Conservation (phyloP, 179 eudicot genomes). For the Pouteria campechiana region DNA sequence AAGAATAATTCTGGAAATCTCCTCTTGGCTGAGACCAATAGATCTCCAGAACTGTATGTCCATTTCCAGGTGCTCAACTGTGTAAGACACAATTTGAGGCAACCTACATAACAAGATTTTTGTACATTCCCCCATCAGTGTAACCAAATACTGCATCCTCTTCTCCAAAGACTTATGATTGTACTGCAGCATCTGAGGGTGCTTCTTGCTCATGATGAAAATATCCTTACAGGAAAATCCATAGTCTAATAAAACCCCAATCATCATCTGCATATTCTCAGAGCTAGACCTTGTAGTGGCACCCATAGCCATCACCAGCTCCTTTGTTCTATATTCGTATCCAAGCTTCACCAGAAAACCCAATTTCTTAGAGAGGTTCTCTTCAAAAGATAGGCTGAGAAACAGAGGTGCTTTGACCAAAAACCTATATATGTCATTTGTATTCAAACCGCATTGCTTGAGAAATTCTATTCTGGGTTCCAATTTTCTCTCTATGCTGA, state of each 20-base stretch:
- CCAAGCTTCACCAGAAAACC: constrained; percentile 68
- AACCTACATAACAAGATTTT: constrained; percentile 44
- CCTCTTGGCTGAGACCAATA: constrained; percentile 54
- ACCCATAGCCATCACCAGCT: constrained; percentile 79
- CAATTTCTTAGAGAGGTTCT: constrained; percentile 65
- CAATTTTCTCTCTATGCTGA: constrained; percentile 65
- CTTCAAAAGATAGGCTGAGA: constrained; percentile 64
- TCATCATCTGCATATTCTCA: constrained; percentile 63
- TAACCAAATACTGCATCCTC: constrained; percentile 59
- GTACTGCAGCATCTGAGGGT: constrained; percentile 80
- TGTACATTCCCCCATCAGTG: constrained; percentile 73
- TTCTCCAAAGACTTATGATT: constrained; percentile 67
- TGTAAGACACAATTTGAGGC: constrained; percentile 62
- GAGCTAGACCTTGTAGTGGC: constrained; percentile 75
- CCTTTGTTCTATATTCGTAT: constrained; percentile 58
- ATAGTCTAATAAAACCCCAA: constrained; percentile 54
- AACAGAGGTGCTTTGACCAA: constrained; percentile 63
- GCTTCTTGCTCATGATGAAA: constrained; percentile 74
- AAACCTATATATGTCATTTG: constrained; percentile 56
- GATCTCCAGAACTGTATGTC: constrained; percentile 69
- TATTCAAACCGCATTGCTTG: constrained; percentile 65
- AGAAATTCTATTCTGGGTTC: constrained; percentile 67
- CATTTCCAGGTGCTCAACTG: constrained; percentile 46
- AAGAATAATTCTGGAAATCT: constrained; percentile 59
- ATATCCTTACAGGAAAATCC: constrained; percentile 72